These are phyloP conservation scores for Tylopilus vinaceipallidus DNA, from an alignment of 768 basidiomycete species.

Conservation along the genomic window DNA sequence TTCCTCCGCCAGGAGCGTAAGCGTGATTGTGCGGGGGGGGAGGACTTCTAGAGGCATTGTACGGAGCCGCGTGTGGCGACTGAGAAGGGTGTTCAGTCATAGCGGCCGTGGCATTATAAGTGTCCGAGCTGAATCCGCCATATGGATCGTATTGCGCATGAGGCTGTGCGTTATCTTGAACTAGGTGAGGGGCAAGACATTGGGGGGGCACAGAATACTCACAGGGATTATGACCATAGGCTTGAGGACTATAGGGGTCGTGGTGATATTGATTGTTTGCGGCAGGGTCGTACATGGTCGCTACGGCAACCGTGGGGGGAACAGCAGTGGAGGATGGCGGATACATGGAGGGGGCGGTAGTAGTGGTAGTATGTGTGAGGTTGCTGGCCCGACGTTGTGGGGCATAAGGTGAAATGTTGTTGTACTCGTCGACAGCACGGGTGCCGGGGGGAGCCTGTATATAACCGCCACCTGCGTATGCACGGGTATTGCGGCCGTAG, in stretches of 20 bases:
- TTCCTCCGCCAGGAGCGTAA: conserved; percentile 56
- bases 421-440: conserved; percentile 76
- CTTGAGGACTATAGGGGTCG: conserved; percentile 29
- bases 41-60: conserved; percentile 14
- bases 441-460: conserved; percentile 60
- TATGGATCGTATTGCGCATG: conserved; percentile 54
- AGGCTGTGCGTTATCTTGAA: conserved; percentile 54
- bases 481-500: conserved; percentile 33
- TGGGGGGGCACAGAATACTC: conserved; percentile 24
- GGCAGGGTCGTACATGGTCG: conserved; percentile 22
- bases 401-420: conserved; percentile 47
- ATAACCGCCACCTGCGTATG: conserved; percentile 57
- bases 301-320: conserved; percentile 4
- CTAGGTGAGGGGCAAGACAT: conserved; percentile 2
- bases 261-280: conserved; percentile 21
- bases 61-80: conserved; percentile 15
- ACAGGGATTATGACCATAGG: conserved; percentile 61
- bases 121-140: conserved; percentile 37
- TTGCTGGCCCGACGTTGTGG: conserved; percentile 42
- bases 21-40: conserved; percentile 41
- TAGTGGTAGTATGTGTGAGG: conserved; percentile 40
- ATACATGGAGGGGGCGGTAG: conserved; percentile 38
- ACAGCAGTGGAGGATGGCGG: conserved; percentile 32
- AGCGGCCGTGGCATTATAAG: conserved; percentile 37
- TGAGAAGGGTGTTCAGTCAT: conserved; percentile 14